These are phyloP conservation scores for Macrophomina phaseolina DNA, from an alignment of 2,329 filamentous ascomycete genomes.

Conservation along the genomic window DNA sequence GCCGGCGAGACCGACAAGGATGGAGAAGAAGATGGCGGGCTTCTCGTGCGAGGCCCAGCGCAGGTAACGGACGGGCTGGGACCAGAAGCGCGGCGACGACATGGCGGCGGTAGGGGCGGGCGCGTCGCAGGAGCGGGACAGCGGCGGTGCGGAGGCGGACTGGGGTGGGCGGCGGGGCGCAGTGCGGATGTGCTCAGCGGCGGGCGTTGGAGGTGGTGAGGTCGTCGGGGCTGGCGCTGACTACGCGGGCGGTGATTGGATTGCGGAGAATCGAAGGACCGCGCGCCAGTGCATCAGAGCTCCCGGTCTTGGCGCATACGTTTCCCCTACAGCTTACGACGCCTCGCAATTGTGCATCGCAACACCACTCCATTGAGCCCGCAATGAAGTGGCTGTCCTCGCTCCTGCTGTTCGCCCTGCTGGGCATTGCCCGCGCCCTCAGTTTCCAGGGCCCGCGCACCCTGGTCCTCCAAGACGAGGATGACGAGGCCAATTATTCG, in stretches of 20 bases:
- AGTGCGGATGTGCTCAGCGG: not conserved
- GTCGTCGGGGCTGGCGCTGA: constrained; percentile 9
- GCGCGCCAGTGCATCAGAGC: constrained; percentile 7
- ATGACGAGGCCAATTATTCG: constrained; percentile 82
- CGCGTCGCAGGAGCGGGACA: not conserved
- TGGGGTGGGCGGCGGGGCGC: constrained; percentile 6
- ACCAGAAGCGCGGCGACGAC: constrained; percentile 81
- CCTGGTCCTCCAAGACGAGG: constrained; percentile 82
- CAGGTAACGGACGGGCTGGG: constrained; percentile 79
- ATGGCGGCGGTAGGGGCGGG: constrained; percentile 53
- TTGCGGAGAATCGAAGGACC: constrained; percentile 19
- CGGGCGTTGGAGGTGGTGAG: not conserved
- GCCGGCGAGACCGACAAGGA: constrained; percentile 73
- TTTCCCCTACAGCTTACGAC: constrained; percentile 39
- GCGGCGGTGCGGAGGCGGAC: not conserved
- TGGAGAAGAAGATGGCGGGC: constrained; percentile 89
- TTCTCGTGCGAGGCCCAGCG: constrained; percentile 87
- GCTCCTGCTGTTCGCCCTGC: constrained; percentile 70
- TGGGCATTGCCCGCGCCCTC: constrained; percentile 72
- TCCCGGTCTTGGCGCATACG: constrained; percentile 46
- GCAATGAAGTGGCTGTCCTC: constrained; percentile 79
- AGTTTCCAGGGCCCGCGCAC: constrained; percentile 81
- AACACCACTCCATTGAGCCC: constrained; percentile 33
- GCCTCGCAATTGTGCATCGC: constrained; percentile 29
- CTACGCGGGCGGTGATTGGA: constrained; percentile 21